Evolutionary conservation across 73 alveolate species (phyloP), one percentile per base, ranked within the genome.

Genomic region (Stentor roeselii): DNA sequence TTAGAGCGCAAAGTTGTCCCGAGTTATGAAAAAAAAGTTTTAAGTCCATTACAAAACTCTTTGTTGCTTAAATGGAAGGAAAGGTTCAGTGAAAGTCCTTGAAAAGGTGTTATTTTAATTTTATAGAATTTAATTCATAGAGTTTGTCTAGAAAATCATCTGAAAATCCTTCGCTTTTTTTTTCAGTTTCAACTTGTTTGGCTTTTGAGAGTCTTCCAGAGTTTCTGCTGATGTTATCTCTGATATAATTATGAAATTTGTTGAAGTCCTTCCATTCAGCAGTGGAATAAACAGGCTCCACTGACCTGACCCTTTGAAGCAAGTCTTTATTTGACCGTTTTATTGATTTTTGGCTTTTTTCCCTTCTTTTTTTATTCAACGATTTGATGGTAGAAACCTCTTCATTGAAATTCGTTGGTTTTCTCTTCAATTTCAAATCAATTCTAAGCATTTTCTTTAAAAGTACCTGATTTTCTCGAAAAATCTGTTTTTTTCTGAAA

Each of bases 351-450:
- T 78, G 93, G 83, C 42, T 50, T 50, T 50, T 50, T 50, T 50
- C 67, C 6, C 67, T 6, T 11, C 6, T 82, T 76, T 38, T 86
- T 84, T 40, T 88, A 93, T 50, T 83, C 83, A 39, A 86, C 84
- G 0, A 50, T 50, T 50, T 50, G 67, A 50, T 21, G 6, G 67
- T 11, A 11, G 21, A 11, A 21, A 21, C 6, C 21, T 50, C 67
- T 50, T 50, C 21, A 11, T 50, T 50, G 6, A 11, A 11, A 11
- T 50, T 21, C 21, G 67, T 50, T 50, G 67, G 67, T 11, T 6
- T 6, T 50, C 6, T 11, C 21, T 50, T 50, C 6, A 6, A 6
- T 11, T 50, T 50, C 6, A 50, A 21, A 50, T 50, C 67, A 50
- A 50, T 50, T 50, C 67, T 50, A 11, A 50, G 67, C 67, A 50